Base-by-base conservation (phyloP, 805 yeast species). In the Starmerella asiatica region DNA sequence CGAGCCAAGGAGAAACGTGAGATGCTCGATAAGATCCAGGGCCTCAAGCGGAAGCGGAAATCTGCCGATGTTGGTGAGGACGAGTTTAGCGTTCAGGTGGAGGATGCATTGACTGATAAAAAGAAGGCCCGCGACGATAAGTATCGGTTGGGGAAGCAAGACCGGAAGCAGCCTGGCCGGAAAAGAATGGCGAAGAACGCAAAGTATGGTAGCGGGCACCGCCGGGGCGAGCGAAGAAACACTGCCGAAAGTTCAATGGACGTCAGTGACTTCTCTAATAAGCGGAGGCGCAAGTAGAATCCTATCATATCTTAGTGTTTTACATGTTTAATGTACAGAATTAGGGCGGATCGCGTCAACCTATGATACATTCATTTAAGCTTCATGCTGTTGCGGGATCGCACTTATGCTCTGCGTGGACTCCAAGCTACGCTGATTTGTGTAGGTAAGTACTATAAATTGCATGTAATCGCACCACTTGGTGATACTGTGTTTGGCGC, bases 1-100 rank as follows among this genome's bases (percentile, higher is more conserved):
- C 79, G 97, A 65, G 93, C 83, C 58, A 78, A 81, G 67, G 91
- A 85, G 54, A 88, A 88, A 78, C 75, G 73, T 57, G 94, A 84
- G 19, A 76, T 94, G 17, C 63, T 88, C 50, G 94, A 86, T 19
- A 81, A 79, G 66, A 83, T 88, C 61, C 86, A 85, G 62, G 70
- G 81, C n/a, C 71, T 91, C 56, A 84, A 83, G 71, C 77, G 80
- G 58, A 86, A 84, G 74, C 76, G 94, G 65, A 76, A 76, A 54
- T 71, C 74, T 46, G 74, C 76, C 48, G 94, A 80, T 50, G 71
- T 82, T 29, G 67, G 70, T 34, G 67, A 69, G 47, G 84, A 77
- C 50, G 86, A 78, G 51, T 86, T 88, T 61, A 84, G 81, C 57
- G 79, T 88, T 53, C 95, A 94, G 32, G 71, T 88, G 49, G 96